Conservation (phyloP, 163 green algal species). For the Scenedesmus sp. region DNA sequence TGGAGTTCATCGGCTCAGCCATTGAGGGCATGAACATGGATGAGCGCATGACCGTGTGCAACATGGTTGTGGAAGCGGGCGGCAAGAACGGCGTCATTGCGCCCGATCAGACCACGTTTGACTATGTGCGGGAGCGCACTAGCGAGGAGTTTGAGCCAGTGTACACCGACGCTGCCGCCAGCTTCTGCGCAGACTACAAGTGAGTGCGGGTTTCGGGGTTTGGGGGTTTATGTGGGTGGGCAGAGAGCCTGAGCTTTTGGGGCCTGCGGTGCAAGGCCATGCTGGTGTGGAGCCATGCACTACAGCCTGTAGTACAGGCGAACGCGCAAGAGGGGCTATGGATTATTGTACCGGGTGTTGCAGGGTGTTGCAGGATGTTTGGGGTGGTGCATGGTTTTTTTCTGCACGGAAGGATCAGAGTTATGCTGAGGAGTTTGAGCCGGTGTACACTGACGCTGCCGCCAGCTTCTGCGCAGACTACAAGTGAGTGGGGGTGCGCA, state of each 20-base stretch:
- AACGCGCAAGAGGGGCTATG: no score
- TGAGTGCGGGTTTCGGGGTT: neutral
- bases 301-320: no score
- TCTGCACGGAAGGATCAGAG: no score
- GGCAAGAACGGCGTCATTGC: slow-evolving; percentile 96
- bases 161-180: slow-evolving; percentile 78
- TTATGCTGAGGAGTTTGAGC: slow-evolving; percentile 77
- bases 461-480: slow-evolving; percentile 58
- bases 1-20: slow-evolving; percentile 94
- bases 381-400: no score
- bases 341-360: no score
- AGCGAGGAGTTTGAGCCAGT: slow-evolving; percentile 84
- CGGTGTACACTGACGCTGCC: slow-evolving; percentile 82
- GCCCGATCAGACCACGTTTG: slow-evolving; percentile 94
- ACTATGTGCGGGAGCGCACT: slow-evolving; percentile 90
- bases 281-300: no score
- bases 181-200: slow-evolving; percentile 57
- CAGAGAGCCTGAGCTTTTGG: no score
- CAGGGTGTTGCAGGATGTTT: no score
- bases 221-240: neutral
- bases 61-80: slow-evolving; percentile 98
- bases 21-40: slow-evolving; percentile 94
- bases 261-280: no score
- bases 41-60: slow-evolving; percentile 99
- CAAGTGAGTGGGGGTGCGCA: slow-evolving; percentile 39